Base-by-base conservation (phyloP, 106 monocot species). In the Dendrobium chrysotoxum region DNA sequence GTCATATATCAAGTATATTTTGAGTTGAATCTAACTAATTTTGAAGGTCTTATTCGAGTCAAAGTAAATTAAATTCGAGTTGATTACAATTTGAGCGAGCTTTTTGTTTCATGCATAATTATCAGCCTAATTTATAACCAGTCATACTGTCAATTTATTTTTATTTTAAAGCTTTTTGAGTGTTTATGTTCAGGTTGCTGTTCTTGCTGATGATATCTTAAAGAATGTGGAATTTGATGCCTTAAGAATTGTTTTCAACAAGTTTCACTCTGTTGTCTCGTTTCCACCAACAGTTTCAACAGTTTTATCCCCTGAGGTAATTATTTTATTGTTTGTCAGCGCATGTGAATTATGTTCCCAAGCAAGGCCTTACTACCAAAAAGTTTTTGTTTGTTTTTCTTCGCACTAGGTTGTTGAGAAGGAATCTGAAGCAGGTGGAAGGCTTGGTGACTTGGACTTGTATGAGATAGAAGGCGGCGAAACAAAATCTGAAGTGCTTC, bases 401-500 rank as follows among this genome's bases (percentile, higher is more conserved):
- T 79, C 42, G 38, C 20, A 21, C 17, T 79, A 97, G 94, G 79
- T 82, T 42, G 83, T 91, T 35, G 97, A 92, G 76, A 92, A 68
- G 78, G 97, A 94, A 75, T 87, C 94, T 21, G 97, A 89, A 84
- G 35, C 88, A 75, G 97, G 94, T 15, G 96, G 96, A 17, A 97
- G 90, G 78, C 79, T 97, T 66, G 92, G 90, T n/a, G 89, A 92
- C 31, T 72, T 94, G 75, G 97, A 97, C 53, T 85, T 84, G 13
- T 97, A 97, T 81, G 97, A 97, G 85, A 94, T 94, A 72, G 94
- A 97, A 89, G 97, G 97, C 18, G 92, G 90, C 68, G 94, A 97
- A 42, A 94, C 94, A 64, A 97, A 97, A 89, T 87, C 88, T 72
- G 97, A 97, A 84, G 86, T 97, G 64, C 92, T 97, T 86, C 97